phyloP scores from a whole-genome alignment of 2,329 filamentous ascomycete species.

The Gnomoniopsis smithogilvyi region DNA sequence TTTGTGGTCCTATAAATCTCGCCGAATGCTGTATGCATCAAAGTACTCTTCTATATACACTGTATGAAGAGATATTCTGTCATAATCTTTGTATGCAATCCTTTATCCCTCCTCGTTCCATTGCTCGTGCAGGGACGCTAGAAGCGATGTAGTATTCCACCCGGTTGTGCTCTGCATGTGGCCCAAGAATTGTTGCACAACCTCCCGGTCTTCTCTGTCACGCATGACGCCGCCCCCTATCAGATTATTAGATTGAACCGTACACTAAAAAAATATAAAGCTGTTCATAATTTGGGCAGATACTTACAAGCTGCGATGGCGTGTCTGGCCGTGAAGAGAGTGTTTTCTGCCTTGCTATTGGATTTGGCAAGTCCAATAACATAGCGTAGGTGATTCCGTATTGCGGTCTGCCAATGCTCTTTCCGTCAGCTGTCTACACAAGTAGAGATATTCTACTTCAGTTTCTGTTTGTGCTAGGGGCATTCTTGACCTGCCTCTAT shows the following conservation, averaged over 20 bases:
- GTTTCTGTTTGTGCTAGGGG: no score
- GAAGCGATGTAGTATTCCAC: background rate
- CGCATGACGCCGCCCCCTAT: background rate
- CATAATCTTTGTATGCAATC: no score
- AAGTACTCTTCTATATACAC: no score
- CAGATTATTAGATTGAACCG: no score
- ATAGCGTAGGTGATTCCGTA: background rate
- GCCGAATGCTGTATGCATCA: no score
- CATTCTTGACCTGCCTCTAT: background rate
- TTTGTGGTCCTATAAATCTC: no score
- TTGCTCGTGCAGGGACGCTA: background rate
- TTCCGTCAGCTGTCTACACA: no score
- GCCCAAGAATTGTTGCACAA: background rate
- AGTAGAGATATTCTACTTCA: no score
- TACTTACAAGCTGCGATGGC: background rate
- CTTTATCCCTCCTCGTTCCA: background rate
- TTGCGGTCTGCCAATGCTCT: background rate
- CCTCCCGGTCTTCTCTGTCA: background rate
- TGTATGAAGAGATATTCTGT: no score
- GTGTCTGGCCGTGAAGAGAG: background rate
- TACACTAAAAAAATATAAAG: no score
- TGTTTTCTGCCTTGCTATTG: background rate
- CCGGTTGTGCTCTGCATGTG: background rate
- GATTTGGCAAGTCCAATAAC: background rate
- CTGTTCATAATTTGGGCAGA: background rate